Conservation (phyloP, 2,329 filamentous ascomycete species). For the Aspergillus ochraceus region DNA sequence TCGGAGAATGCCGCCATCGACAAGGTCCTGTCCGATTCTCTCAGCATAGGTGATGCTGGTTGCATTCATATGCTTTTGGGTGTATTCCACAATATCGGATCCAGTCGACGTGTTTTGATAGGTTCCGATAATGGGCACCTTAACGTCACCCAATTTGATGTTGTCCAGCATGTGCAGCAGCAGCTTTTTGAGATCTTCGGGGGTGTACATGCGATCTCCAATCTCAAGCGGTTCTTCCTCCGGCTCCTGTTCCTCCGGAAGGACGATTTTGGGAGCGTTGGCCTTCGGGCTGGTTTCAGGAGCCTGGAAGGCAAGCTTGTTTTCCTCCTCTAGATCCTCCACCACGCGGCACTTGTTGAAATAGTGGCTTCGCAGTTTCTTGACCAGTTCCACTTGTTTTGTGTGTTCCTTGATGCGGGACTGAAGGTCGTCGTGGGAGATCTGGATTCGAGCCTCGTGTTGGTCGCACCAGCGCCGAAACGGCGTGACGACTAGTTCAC, state of each 20-base stretch:
- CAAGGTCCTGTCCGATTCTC: conserved; percentile 89
- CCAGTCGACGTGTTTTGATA: conserved; percentile 92
- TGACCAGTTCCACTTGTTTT: conserved; percentile 83
- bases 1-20: conserved; percentile 80
- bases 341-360: conserved; percentile 98
- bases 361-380: conserved; percentile 92
- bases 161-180: conserved; percentile 80
- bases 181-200: conserved; percentile 88
- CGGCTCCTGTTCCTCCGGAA: conserved; percentile 67
- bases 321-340: conserved; percentile 96
- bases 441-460: conserved; percentile 85
- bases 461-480: conserved; percentile 96
- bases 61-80: conserved; percentile 83
- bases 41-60: conserved; percentile 88
- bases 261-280: conserved; percentile 75
- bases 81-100: conserved; percentile 91
- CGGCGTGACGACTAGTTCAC: conserved; percentile 89
- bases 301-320: conserved; percentile 95
- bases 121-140: conserved; percentile 91
- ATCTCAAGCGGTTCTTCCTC: conserved; percentile 86
- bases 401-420: conserved; percentile 88
- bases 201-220: conserved; percentile 81
- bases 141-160: conserved; percentile 85
- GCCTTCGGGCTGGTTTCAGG: conserved; percentile 66
- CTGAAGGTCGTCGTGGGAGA: conserved; percentile 93